A percentile compares a stretch with the other conserved stretches of the same genome.
Evolutionary conservation across 2,329 filamentous ascomycete species (phyloP).

Genomic region (Fusarium ambrosium): DNA sequence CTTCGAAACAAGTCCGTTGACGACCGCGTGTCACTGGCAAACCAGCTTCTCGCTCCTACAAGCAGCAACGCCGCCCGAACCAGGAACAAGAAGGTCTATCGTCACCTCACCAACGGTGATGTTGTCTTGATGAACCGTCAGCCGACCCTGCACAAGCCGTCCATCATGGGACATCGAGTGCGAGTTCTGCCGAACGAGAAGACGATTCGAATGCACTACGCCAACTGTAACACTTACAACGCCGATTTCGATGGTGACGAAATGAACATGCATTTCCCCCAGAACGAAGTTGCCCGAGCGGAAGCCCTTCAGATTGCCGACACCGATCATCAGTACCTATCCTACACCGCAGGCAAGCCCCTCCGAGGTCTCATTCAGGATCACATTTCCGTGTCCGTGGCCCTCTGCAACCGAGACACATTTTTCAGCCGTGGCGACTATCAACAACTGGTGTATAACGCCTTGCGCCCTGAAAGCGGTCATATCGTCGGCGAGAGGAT

Average conservation of each 20-base stretch:
- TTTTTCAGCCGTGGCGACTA: slow-evolving; percentile 92
- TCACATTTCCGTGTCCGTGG: slow-evolving; percentile 94
- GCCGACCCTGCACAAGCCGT: slow-evolving; percentile 97
- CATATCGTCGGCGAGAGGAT: slow-evolving; percentile 88
- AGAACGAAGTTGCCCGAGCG: slow-evolving; percentile 93
- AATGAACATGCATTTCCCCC: slow-evolving; percentile 99
- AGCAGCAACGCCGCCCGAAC: slow-evolving; percentile 80
- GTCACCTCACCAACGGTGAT: slow-evolving; percentile 95
- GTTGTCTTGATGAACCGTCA: slow-evolving; percentile 99
- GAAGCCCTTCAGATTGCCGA: slow-evolving; percentile 95
- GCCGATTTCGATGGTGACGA: slow-evolving; percentile 99
- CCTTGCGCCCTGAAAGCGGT: slow-evolving; percentile 88
- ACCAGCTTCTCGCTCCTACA: slow-evolving; percentile 90
- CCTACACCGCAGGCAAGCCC: slow-evolving; percentile 92
- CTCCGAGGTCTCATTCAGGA: slow-evolving; percentile 97
- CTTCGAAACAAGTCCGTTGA: slow-evolving; percentile 89
- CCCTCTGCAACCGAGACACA: slow-evolving; percentile 90
- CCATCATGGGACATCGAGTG: slow-evolving; percentile 98
- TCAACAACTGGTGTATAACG: slow-evolving; percentile 92
- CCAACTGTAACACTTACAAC: slow-evolving; percentile 99
- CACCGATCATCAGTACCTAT: slow-evolving; percentile 97
- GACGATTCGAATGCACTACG: slow-evolving; percentile 99
- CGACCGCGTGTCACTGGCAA: slow-evolving; percentile 89
- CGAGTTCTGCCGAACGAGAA: slow-evolving; percentile 94
- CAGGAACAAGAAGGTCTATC: slow-evolving; percentile 94